These are phyloP conservation scores for Vigna angularis DNA, from an alignment of 306 rosid species.

Conservation along the genomic window DNA sequence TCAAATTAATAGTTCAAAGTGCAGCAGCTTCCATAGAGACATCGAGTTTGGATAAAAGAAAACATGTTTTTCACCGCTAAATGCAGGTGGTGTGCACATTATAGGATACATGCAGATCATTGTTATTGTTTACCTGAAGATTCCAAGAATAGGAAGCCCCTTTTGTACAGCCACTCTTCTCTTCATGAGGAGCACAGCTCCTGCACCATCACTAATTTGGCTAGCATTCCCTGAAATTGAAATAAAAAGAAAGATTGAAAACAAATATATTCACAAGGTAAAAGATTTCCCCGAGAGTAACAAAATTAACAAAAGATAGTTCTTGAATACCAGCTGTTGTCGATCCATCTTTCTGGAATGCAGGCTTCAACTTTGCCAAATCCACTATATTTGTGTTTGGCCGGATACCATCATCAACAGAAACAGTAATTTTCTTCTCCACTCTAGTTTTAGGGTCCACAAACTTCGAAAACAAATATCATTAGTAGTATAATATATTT, in stretches of 20 bases:
- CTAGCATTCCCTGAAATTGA: slow-evolving; percentile 82
- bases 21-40: slow-evolving; percentile 16
- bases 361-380: slow-evolving; percentile 89
- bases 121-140: slow-evolving; percentile 65
- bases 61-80: slow-evolving; percentile 12
- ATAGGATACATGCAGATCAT: slow-evolving; percentile 13
- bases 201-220: slow-evolving; percentile 94
- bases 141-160: slow-evolving; percentile 86
- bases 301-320: slow-evolving; percentile 23
- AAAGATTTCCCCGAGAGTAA: slow-evolving; percentile 13
- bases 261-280: slow-evolving; percentile 5
- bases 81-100: not conserved
- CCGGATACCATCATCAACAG: slow-evolving; percentile 86
- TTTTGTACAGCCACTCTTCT: slow-evolving; percentile 80
- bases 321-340: slow-evolving; percentile 80
- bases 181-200: slow-evolving; percentile 94
- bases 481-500: slow-evolving; percentile 35
- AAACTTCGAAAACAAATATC: slow-evolving; percentile 53
- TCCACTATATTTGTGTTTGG: slow-evolving; percentile 62
- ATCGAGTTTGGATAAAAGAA: slow-evolving; percentile 12
- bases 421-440: slow-evolving; percentile 67
- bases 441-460: slow-evolving; percentile 88
- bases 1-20: slow-evolving; percentile 17
- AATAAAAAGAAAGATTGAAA: slow-evolving; percentile 3
- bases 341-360: slow-evolving; percentile 74